A percentile compares a stretch with the other conserved stretches of the same genome.
These are phyloP conservation scores for Mallotus japonicus DNA, from an alignment of 441 rosid genomes.

Conservation along the genomic window DNA sequence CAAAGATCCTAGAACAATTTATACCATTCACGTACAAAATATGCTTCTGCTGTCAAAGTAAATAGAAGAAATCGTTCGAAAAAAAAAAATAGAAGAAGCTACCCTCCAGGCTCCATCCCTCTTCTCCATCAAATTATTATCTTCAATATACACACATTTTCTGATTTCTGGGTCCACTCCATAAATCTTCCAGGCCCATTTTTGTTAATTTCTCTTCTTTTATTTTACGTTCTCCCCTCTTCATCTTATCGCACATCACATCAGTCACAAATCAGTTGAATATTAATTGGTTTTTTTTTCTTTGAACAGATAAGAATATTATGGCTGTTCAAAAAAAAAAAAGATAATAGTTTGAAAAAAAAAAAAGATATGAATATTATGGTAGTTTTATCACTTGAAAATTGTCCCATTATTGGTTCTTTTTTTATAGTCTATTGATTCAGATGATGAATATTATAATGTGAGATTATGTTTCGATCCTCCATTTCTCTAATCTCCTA, in stretches of 20 bases:
- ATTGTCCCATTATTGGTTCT: neutral
- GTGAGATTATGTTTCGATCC: too few species aligned
- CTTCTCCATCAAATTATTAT: conserved; percentile 8
- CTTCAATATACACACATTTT: neutral
- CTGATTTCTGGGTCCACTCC: conserved; percentile 20
- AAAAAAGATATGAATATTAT: neutral
- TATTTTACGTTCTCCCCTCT: neutral
- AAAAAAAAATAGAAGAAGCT: too few species aligned
- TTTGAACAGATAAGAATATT: neutral
- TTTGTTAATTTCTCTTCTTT: neutral
- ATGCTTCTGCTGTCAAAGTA: conserved; percentile 22
- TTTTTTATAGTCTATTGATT: too few species aligned
- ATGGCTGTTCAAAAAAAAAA: too few species aligned
- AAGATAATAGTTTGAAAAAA: too few species aligned
- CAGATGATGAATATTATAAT: too few species aligned
- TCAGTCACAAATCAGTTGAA: neutral
- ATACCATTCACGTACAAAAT: conserved; percentile 32
- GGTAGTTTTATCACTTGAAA: too few species aligned
- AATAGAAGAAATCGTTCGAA: too few species aligned
- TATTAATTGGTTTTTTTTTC: neutral
- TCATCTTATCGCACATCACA: neutral
- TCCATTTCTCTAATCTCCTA: too few species aligned
- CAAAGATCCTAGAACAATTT: neutral
- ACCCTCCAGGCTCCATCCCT: conserved; percentile 10
- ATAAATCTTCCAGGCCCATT: conserved; percentile 4